A percentile compares a stretch with the other conserved stretches of the same genome.
Conservation (phyloP, 768 basidiomycete genomes). For the Lactifluus pinguis region DNA sequence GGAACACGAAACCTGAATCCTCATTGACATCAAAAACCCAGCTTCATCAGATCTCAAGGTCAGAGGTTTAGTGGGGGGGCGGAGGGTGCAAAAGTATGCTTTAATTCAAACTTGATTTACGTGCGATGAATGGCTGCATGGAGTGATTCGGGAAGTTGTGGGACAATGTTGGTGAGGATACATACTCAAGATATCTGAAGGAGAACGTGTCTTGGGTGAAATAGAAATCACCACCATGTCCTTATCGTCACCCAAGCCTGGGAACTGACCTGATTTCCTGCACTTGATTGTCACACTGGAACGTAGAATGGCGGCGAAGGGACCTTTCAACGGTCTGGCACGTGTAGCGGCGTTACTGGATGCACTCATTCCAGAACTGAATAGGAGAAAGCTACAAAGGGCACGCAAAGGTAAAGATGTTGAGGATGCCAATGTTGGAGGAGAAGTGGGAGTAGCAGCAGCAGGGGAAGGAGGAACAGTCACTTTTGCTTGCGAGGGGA, state of each 20-base stretch:
- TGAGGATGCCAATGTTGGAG: conserved; percentile 17
- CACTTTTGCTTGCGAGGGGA: no score
- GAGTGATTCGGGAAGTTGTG: no score
- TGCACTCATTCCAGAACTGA: conserved; percentile 39
- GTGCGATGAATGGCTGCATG: no score
- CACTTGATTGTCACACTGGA: conserved; percentile 30
- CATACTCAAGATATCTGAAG: not conserved
- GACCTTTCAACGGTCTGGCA: conserved; percentile 16
- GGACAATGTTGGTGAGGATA: no score
- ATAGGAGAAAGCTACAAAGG: conserved; percentile 58
- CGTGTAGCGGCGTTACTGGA: conserved; percentile 20
- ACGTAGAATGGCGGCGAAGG: conserved; percentile 41
- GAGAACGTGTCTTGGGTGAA: no score
- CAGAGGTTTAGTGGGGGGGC: not conserved
- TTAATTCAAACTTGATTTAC: no score
- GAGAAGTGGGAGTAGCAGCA: no score
- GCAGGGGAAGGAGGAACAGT: no score
- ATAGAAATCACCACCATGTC: conserved; percentile 15
- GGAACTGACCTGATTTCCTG: conserved; percentile 15
- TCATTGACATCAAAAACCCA: conserved; percentile 81
- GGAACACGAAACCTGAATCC: conserved; percentile 82
- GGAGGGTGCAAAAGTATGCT: not conserved
- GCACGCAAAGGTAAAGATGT: conserved; percentile 38
- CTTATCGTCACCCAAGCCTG: not conserved
- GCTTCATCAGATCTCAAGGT: conserved; percentile 78